Conservation (phyloP, 1,284 basidiomycete genomes). For the Ganoderma boninense region DNA sequence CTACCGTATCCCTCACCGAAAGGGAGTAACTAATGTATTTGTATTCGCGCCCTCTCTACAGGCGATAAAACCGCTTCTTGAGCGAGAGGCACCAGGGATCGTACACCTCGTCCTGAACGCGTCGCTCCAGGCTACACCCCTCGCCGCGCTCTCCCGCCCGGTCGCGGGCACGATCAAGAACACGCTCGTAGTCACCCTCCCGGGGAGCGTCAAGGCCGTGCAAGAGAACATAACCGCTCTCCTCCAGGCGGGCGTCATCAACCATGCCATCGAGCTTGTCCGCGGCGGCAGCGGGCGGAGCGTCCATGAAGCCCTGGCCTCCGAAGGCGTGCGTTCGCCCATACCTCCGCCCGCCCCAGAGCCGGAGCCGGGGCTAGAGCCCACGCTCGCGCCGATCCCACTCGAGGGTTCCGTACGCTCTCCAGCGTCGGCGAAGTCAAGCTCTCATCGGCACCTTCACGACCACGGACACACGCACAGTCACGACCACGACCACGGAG, state of each 20-base stretch:
- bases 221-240: conserved; percentile 78
- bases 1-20: too few relatives aligned
- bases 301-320: conserved; percentile 56
- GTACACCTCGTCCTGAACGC: conserved; percentile 76
- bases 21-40: too few relatives aligned
- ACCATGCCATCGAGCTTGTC: conserved; percentile 81
- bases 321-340: conserved; percentile 22
- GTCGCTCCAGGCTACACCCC: conserved; percentile 78
- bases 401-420: conserved; percentile 44
- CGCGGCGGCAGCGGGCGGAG: conserved; percentile 71
- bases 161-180: conserved; percentile 77
- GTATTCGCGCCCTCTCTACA: conserved; percentile 35
- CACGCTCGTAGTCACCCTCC: conserved; percentile 81
- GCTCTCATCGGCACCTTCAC: conserved; percentile 19
- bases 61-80: conserved; percentile 78
- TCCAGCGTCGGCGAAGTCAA: neutral
- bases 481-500: conserved; percentile 53
- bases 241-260: conserved; percentile 61
- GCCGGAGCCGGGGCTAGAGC: too few relatives aligned
- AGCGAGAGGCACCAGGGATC: conserved; percentile 81
- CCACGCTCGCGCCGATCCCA: conserved; percentile 9
- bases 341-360: conserved; percentile 13
- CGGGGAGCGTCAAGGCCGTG: conserved; percentile 87
- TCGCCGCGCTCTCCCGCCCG: conserved; percentile 85
- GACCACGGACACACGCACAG: conserved; percentile 42